Evolutionary conservation across 345 rosid genomes (phyloP).

Genomic region (Cardamine chenopodiifolia): DNA sequence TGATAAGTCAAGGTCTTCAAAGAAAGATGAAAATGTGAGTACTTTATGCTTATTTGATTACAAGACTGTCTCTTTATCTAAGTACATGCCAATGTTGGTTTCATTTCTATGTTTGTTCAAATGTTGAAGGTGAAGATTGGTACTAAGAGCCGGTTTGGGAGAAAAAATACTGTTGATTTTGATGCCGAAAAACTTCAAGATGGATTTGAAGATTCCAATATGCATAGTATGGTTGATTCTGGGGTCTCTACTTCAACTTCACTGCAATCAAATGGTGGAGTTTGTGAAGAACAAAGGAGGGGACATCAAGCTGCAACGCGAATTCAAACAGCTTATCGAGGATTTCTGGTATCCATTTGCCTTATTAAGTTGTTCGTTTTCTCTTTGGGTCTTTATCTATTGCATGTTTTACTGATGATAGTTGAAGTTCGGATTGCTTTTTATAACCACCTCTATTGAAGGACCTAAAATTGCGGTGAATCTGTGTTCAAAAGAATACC

Average conservation of each 20-base stretch:
- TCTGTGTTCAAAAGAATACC: neutral
- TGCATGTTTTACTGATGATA: neutral
- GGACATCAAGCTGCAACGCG: slow-evolving; percentile 80
- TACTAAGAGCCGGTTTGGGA: slow-evolving; percentile 61
- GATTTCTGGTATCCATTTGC: slow-evolving; percentile 71
- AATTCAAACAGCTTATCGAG: slow-evolving; percentile 92
- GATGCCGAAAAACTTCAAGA: slow-evolving; percentile 55
- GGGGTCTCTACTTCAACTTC: slow-evolving; percentile 61
- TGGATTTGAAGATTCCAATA: slow-evolving; percentile 55
- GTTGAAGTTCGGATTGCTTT: neutral
- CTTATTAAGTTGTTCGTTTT: neutral
- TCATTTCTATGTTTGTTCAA: slow-evolving; percentile 20
- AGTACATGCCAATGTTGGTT: neutral
- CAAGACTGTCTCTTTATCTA: neutral
- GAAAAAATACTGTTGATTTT: slow-evolving; percentile 66
- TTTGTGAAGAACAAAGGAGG: slow-evolving; percentile 48
- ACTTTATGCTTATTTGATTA: neutral
- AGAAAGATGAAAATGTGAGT: slow-evolving; percentile 67
- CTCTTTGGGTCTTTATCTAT: neutral
- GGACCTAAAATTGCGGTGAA: neutral
- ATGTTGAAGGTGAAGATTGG: slow-evolving; percentile 50
- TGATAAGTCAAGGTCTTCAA: slow-evolving; percentile 72
- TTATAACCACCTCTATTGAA: neutral
- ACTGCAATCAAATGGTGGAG: slow-evolving; percentile 50
- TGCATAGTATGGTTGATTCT: slow-evolving; percentile 45